Percentiles rank a stretch among this genome's conserved stretches.
Evolutionary conservation across 129 eudicot species (phyloP).

Genomic region (Flaveria trinervia): DNA sequence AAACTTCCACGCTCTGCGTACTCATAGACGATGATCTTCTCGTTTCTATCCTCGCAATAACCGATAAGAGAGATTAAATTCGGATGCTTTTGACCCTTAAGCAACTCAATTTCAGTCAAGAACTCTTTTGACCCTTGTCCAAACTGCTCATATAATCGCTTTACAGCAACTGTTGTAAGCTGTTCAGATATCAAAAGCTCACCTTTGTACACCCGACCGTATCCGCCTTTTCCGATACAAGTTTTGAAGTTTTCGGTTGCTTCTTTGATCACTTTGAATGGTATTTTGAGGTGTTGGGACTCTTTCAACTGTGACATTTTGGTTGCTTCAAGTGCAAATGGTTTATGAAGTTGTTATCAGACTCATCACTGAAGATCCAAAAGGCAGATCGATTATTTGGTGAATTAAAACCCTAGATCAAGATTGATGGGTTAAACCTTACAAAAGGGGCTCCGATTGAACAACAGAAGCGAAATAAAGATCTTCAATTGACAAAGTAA

Average conservation of each 20-base stretch:
- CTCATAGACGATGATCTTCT: conserved; percentile 18
- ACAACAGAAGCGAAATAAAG: no score
- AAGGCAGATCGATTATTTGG: not conserved
- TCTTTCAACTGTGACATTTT: conserved; percentile 19
- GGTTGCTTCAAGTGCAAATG: not conserved
- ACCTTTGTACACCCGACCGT: conserved; percentile 20
- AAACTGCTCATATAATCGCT: conserved; percentile 1
- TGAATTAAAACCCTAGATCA: no score
- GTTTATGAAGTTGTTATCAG: not conserved
- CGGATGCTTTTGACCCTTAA: conserved; percentile 22
- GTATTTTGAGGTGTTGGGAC: conserved; percentile 17
- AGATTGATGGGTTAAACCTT: no score
- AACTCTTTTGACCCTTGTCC: conserved; percentile 28
- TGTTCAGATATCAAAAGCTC: not conserved
- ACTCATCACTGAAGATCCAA: no score
- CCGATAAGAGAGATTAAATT: conserved; percentile 19
- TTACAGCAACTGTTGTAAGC: conserved; percentile 21
- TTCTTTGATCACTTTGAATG: conserved; percentile 5
- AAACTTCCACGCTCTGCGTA: conserved; percentile 12
- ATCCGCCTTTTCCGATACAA: conserved; percentile 25
- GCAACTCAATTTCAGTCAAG: conserved; percentile 16
- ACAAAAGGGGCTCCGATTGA: no score
- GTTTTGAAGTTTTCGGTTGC: conserved; percentile 20
- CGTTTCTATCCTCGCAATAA: conserved; percentile 18
- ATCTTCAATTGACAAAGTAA: no score